These are phyloP conservation scores for Starmerella stellata DNA, from an alignment of 805 yeast species.

Conservation along the genomic window DNA sequence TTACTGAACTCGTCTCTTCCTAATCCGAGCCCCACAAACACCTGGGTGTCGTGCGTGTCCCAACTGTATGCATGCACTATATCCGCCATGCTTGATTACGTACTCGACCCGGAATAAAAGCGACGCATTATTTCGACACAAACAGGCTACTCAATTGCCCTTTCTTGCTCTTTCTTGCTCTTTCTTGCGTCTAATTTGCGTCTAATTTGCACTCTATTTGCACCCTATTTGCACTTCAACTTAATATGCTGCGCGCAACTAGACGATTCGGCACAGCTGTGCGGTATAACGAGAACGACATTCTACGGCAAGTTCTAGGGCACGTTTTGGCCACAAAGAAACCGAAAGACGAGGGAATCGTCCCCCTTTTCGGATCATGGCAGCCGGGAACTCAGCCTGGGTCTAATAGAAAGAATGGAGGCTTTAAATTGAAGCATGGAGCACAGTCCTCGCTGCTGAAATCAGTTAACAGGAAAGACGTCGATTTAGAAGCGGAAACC, in stretches of 20 bases:
- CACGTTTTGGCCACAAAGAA: constrained; percentile 9
- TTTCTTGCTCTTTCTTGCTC: too few relatives aligned
- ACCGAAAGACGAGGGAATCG: not conserved
- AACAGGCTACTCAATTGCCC: too few relatives aligned
- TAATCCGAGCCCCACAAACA: constrained; percentile 52
- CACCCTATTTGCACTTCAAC: not conserved
- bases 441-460: not conserved
- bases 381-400: too few relatives aligned
- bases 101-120: too few relatives aligned
- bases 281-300: not conserved
- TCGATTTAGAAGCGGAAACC: not conserved
- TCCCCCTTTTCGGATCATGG: not conserved
- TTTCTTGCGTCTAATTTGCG: too few relatives aligned
- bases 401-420: not conserved
- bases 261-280: not conserved
- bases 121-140: too few relatives aligned
- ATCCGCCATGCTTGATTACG: not conserved
- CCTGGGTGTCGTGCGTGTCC: constrained; percentile 40
- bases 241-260: not conserved
- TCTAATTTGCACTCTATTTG: not conserved
- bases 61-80: constrained; percentile 36
- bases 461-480: not conserved
- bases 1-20: constrained; percentile 62
- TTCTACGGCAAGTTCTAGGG: constrained; percentile 10
- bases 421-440: not conserved